Evolutionary conservation across 1,139 yeast species (phyloP).

Genomic region (Suhomyces bokatorum): DNA sequence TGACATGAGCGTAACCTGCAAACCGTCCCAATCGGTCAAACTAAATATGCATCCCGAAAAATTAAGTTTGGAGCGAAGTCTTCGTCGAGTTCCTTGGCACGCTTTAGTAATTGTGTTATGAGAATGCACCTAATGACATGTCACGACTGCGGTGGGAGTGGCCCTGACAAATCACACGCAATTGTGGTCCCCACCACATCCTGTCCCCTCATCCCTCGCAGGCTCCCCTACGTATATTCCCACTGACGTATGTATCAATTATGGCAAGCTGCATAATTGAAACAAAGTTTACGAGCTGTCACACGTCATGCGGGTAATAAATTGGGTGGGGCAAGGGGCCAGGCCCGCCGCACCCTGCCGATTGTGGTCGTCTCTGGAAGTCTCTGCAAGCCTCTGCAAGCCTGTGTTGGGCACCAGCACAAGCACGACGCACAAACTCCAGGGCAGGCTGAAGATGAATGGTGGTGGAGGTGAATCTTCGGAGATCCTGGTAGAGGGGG

Average conservation of each 20-base stretch:
- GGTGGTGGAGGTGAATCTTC: neutral
- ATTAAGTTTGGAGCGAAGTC: neutral
- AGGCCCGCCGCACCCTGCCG: neutral
- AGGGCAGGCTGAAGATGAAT: too few species aligned
- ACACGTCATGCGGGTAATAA: constrained; percentile 1
- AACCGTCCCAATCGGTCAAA: neutral
- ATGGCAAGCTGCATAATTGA: neutral
- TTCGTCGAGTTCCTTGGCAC: neutral
- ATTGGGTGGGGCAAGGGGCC: neutral
- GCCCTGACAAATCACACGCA: neutral
- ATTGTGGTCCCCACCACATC: neutral
- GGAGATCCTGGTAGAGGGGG: neutral
- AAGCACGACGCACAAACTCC: too few species aligned
- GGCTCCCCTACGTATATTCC: neutral
- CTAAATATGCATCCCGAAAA: neutral
- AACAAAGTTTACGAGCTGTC: constrained; percentile 2
- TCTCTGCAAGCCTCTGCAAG: too few species aligned
- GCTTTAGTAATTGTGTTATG: constrained; percentile 2
- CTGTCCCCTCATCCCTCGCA: neutral
- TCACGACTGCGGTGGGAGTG: constrained; percentile 1
- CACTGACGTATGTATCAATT: neutral
- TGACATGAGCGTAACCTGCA: constrained; percentile 4
- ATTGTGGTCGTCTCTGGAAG: too few species aligned
- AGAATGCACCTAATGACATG: neutral
- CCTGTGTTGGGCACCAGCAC: too few species aligned